Conservation (phyloP, 768 basidiomycete genomes). For the Ramaria rubella region DNA sequence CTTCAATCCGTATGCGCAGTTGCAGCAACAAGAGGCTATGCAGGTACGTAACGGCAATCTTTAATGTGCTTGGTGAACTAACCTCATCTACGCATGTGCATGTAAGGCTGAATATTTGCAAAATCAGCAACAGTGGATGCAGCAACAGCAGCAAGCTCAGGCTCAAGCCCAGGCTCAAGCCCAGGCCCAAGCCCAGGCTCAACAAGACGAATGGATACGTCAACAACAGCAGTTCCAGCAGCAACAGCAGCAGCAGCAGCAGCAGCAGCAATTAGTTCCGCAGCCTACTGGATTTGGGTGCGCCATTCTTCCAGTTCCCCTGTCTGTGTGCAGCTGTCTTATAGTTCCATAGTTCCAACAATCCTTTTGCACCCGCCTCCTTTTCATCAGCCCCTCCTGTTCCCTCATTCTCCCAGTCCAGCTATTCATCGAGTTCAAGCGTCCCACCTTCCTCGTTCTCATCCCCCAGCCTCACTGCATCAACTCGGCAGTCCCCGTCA, state of each 20-base stretch:
- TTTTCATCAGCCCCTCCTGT: slow-evolving; percentile 19
- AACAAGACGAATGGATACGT: slow-evolving; percentile 38
- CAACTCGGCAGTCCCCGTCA: slow-evolving; percentile 33
- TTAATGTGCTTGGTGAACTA: not conserved
- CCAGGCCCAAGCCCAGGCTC: slow-evolving; percentile 27
- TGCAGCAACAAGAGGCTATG: slow-evolving; percentile 78
- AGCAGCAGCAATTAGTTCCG: slow-evolving; percentile 34
- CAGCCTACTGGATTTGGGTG: slow-evolving; percentile 78
- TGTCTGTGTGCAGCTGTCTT: not conserved
- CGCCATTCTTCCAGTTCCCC: too few species aligned
- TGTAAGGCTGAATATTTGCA: slow-evolving; percentile 37
- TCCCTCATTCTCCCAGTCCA: slow-evolving; percentile 17
- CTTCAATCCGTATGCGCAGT: slow-evolving; percentile 91
- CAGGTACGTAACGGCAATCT: slow-evolving; percentile 35
- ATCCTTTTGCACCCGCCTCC: slow-evolving; percentile 72
- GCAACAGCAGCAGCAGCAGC: slow-evolving; percentile 40
- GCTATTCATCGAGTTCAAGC: slow-evolving; percentile 17
- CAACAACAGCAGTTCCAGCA: slow-evolving; percentile 31
- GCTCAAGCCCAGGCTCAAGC: slow-evolving; percentile 42
- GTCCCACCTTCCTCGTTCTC: slow-evolving; percentile 16
- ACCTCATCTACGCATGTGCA: not conserved
- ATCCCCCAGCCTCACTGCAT: slow-evolving; percentile 35
- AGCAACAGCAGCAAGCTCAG: slow-evolving; percentile 56
- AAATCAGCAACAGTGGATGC: slow-evolving; percentile 63
- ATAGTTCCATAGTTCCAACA: slow-evolving; percentile 75